Conservation (phyloP, 495 filamentous ascomycete species). For the Xylaria grammica region DNA sequence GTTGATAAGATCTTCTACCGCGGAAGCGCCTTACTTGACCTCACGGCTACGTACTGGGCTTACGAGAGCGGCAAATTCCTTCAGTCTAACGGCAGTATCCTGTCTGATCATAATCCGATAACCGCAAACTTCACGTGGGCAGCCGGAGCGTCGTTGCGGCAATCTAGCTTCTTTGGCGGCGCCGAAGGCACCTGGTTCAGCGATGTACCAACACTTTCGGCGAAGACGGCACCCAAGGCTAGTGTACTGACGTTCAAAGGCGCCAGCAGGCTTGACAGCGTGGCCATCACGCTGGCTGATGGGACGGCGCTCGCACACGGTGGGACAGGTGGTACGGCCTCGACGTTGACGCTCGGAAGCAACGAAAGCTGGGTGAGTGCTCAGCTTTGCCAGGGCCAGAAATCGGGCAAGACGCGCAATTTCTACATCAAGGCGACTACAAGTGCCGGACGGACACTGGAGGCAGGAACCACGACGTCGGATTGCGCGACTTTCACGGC, state of each 20-base stretch:
- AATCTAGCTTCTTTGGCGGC: slow-evolving; percentile 59
- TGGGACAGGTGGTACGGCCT: slow-evolving; percentile 55
- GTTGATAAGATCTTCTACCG: slow-evolving; percentile 70
- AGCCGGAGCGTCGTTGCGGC: slow-evolving; percentile 43
- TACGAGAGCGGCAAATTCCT: slow-evolving; percentile 60
- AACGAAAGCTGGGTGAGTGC: slow-evolving; percentile 57
- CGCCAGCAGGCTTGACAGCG: slow-evolving; percentile 54
- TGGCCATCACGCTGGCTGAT: slow-evolving; percentile 52
- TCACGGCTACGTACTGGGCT: slow-evolving; percentile 49
- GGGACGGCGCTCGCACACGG: slow-evolving; percentile 59
- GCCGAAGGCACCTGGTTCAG: slow-evolving; percentile 62
- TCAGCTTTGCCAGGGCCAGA: slow-evolving; percentile 57
- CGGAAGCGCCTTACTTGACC: slow-evolving; percentile 47
- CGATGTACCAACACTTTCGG: slow-evolving; percentile 47
- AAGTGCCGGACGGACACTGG: slow-evolving; percentile 54
- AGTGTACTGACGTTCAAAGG: slow-evolving; percentile 54
- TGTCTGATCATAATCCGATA: slow-evolving; percentile 68
- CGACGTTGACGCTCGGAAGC: slow-evolving; percentile 46
- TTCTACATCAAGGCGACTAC: slow-evolving; percentile 64
- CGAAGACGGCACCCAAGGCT: slow-evolving; percentile 39
- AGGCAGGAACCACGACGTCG: slow-evolving; percentile 52
- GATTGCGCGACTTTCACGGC: slow-evolving; percentile 57
- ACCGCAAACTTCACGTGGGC: slow-evolving; percentile 60
- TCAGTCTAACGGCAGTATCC: slow-evolving; percentile 54
- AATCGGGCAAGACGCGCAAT: slow-evolving; percentile 53